phyloP scores from a whole-genome alignment of 257 asterid species.

The Oldenlandia corymbosa region DNA sequence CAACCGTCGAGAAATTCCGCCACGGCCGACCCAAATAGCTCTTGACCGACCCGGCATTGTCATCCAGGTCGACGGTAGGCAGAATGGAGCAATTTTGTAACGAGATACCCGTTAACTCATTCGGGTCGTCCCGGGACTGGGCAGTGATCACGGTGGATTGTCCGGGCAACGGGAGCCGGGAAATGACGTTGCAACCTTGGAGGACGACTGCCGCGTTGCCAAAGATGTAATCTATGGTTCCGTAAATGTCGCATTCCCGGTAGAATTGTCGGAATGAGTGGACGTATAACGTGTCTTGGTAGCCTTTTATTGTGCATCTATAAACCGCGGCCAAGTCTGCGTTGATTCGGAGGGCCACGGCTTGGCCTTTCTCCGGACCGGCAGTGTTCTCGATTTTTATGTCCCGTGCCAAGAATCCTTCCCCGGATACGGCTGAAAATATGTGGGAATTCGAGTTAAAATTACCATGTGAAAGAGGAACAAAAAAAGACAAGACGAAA shows the following conservation, averaged over 20 bases:
- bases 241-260: conserved; percentile 77
- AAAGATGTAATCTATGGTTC: conserved; percentile 82
- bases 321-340: conserved; percentile 70
- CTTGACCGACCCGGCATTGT: conserved; percentile 30
- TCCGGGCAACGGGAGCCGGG: conserved; percentile 62
- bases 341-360: conserved; percentile 79
- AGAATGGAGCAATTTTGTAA: conserved; percentile 75
- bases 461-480: too few species aligned
- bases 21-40: conserved; percentile 85
- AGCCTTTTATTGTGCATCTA: conserved; percentile 55
- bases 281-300: conserved; percentile 71
- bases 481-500: too few species aligned
- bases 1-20: conserved; percentile 59
- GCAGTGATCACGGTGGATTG: conserved; percentile 77
- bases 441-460: too few species aligned
- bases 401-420: conserved; percentile 87
- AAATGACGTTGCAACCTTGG: conserved; percentile 69
- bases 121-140: conserved; percentile 47
- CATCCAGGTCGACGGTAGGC: conserved; percentile 49
- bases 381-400: conserved; percentile 72
- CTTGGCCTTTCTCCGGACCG: conserved; percentile 75
- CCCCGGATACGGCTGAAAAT: conserved; percentile 61
- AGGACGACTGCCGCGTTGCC: conserved; percentile 83
- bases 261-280: conserved; percentile 84
- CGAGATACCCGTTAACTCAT: conserved; percentile 63